Conservation (phyloP, 768 basidiomycete genomes). For the Cystobasidium ongulense region DNA sequence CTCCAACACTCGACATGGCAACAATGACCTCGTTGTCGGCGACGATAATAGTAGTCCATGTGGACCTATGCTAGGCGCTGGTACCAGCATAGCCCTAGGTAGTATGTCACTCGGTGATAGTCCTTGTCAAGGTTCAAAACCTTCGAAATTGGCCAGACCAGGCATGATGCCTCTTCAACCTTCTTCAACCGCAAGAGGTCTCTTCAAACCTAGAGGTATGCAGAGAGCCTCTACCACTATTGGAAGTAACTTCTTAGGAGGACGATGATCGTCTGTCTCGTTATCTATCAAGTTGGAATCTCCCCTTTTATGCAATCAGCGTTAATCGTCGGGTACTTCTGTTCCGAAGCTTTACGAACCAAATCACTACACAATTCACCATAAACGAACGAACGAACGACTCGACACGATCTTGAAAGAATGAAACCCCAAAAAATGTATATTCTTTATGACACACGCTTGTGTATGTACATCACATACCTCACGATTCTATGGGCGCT, state of each 20-base stretch:
- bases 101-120: slow-evolving; percentile 4
- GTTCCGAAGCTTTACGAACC: background rate
- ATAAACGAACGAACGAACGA: no score
- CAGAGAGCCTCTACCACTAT: slow-evolving; percentile 3
- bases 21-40: background rate
- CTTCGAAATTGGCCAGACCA: background rate
- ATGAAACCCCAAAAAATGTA: background rate
- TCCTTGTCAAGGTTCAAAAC: slow-evolving; percentile 9
- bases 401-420: background rate
- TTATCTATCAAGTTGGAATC: background rate
- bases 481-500: no score
- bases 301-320: no score
- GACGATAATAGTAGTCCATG: slow-evolving; percentile 9
- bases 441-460: no score
- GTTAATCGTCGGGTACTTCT: no score
- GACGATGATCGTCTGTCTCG: background rate
- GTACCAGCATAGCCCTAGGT: background rate
- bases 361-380: background rate
- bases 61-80: slow-evolving; percentile 1
- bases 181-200: background rate
- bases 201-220: background rate
- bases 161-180: background rate
- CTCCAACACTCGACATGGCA: background rate
- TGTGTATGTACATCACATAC: no score
- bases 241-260: background rate